Percentiles rank a stretch among this genome's conserved stretches.
These are phyloP conservation scores for Vitis rotundifolia DNA, from an alignment of 164 flowering plant genomes.

Conservation along the genomic window DNA sequence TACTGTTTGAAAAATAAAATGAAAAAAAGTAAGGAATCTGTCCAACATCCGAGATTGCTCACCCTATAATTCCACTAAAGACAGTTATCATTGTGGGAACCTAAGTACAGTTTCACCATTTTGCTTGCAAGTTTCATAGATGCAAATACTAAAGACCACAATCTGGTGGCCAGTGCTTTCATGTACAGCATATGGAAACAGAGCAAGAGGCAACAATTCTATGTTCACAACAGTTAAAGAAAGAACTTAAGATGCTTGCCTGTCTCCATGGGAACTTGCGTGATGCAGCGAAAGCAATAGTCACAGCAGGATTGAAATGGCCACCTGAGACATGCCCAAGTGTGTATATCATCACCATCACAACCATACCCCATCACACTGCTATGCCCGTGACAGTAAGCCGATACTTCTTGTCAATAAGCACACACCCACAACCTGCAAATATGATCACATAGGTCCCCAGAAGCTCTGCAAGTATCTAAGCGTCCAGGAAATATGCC, in stretches of 20 bases:
- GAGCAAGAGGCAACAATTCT: too few relatives aligned
- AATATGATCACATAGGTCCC: slow-evolving; percentile 10
- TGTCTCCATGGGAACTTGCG: slow-evolving; percentile 15
- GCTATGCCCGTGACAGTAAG: slow-evolving; percentile 4
- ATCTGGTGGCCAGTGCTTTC: too few relatives aligned
- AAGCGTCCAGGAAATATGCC: background rate
- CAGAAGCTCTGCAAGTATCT: slow-evolving; percentile 6
- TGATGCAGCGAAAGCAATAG: slow-evolving; percentile 15
- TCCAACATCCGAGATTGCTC: too few relatives aligned
- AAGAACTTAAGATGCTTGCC: background rate
- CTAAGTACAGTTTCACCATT: too few relatives aligned
- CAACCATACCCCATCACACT: slow-evolving; percentile 15
- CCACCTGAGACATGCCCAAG: slow-evolving; percentile 21
- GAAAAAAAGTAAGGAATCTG: too few relatives aligned
- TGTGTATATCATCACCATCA: slow-evolving; percentile 22
- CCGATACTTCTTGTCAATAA: background rate
- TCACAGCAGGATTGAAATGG: slow-evolving; percentile 26
- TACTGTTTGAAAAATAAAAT: too few relatives aligned
- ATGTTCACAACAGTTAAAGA: too few relatives aligned
- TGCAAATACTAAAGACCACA: too few relatives aligned
- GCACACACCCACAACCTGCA: slow-evolving; percentile 8
- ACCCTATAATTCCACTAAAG: too few relatives aligned
- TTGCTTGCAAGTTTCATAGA: too few relatives aligned
- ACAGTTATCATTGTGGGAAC: too few relatives aligned
- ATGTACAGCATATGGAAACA: too few relatives aligned